Base-by-base conservation (phyloP, 139 green algal species). In the Haematococcus lacustris region DNA sequence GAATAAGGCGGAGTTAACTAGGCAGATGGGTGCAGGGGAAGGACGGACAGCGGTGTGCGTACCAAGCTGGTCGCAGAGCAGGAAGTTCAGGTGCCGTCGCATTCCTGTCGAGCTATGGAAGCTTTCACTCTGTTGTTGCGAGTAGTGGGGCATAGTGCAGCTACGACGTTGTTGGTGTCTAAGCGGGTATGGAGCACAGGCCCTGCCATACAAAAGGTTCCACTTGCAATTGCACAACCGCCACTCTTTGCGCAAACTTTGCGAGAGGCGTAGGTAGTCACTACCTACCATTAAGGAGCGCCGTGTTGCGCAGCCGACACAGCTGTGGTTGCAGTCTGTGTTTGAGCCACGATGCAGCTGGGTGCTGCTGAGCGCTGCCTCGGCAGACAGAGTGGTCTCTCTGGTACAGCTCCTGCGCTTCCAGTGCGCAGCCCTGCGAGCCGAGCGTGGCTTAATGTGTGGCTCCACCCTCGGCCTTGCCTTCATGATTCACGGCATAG, bases 1-100 rank as follows among this genome's bases (percentile, higher is more conserved):
- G 9, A 39, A 17, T 28, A 43, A 4, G 3, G 32, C 4, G 23
- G 30, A 5, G 23, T 41, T 17, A 3, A 67, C 3, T 2, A 67
- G 28, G 9, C n/a, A n/a, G n/a, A n/a, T n/a, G n/a, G n/a, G n/a
- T n/a, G n/a, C n/a, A n/a, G n/a, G n/a, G n/a, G n/a, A n/a, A n/a
- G n/a, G n/a, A n/a, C n/a, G n/a, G n/a, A n/a, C n/a, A n/a, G n/a
- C n/a, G n/a, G n/a, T n/a, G n/a, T n/a, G n/a, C n/a, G n/a, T n/a
- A n/a, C n/a, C n/a, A 7, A 71, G 25, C 39, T 71, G 40, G 66
- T 71, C 66, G 25, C 38, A 71, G n/a, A 71, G 30, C 5, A 71
- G 39, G 28, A 71, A 34, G 28, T 71, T 71, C 21, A 71, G 38
- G 34, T 71, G 66, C 40, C 60, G 60, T 38, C 66, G 26, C 5